Conservation (phyloP, 176 grass and related monocot genomes). For the Juncus effusus region DNA sequence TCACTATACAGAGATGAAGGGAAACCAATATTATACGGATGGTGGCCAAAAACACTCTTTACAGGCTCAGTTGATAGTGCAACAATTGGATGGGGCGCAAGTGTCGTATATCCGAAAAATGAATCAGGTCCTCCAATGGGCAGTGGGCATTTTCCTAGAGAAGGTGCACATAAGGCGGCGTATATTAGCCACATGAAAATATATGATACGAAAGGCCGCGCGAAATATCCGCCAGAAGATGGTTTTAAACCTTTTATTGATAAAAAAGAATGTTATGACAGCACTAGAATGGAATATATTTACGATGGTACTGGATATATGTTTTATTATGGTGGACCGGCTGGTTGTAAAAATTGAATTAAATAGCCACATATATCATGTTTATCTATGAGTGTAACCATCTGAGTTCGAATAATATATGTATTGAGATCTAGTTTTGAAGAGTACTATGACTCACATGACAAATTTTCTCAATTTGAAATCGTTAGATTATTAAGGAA, state of each 20-base stretch:
- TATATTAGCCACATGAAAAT: slow-evolving; percentile 20
- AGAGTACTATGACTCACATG: too few species aligned
- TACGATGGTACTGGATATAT: too few species aligned
- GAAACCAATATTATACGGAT: neutral
- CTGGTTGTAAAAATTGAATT: too few species aligned
- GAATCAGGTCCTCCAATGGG: slow-evolving; percentile 29
- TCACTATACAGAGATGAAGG: slow-evolving; percentile 19
- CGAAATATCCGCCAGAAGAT: neutral
- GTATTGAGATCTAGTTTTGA: too few species aligned
- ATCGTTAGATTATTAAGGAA: too few species aligned
- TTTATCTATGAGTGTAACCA: too few species aligned
- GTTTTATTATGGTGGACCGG: too few species aligned
- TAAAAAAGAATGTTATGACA: too few species aligned
- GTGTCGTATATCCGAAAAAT: slow-evolving; percentile 13
- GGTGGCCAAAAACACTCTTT: slow-evolving; percentile 24
- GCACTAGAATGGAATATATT: too few species aligned
- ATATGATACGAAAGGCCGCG: neutral
- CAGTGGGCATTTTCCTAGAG: slow-evolving; percentile 3
- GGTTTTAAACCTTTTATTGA: neutral
- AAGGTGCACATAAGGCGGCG: slow-evolving; percentile 24
- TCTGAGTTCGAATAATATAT: too few species aligned
- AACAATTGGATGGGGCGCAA: slow-evolving; percentile 15
- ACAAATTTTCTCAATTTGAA: too few species aligned
- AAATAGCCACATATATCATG: too few species aligned
- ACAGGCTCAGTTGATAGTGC: slow-evolving; percentile 5